Base-by-base conservation (phyloP, 1,284 basidiomycete species). In the Irpex rosettiformis region DNA sequence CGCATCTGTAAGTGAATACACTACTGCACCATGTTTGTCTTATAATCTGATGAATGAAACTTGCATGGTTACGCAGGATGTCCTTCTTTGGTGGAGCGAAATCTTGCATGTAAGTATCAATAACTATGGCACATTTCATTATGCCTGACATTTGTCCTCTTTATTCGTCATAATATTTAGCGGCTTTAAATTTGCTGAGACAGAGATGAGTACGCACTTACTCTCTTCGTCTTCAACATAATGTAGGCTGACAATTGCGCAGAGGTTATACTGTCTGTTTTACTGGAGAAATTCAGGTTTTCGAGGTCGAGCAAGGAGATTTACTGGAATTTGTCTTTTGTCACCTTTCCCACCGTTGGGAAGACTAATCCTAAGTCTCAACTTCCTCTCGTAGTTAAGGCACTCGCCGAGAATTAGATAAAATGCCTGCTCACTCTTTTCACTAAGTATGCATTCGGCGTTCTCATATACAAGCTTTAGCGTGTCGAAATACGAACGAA, bases 141-240 rank as follows among this genome's bases (percentile, higher is more conserved):
- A 25, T 21, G 10, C 25, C 27, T 47, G 13, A 25, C n/a, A 29
- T n/a, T n/a, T n/a, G 40, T 5, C 22, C 25, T 16, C 24, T 7
- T n/a, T 16, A 3, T 27, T 1, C 33, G 18, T 11, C 13, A 18
- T 42, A 10, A 47, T 3, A 25, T 29, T 37, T 45, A 70, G 69
- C 45, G 68, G 69, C 8, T 69, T 69, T 61, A 70, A 67, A 56
- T 69, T 67, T 55, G 66, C 70, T 13, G 65, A 69, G 51, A 61
- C 70, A 7, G 69, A 71, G 58, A 71, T 70, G 67, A 71, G 70
- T 70, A 48, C 52, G 70, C 21, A 18, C 16, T 11, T n/a, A n/a
- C n/a, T n/a, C n/a, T n/a, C n/a, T 18, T 45, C 43, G 8, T 45
- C 3, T 7, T 18, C 66, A n/a, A 18, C 16, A n/a, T 8, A 18